Conservation (phyloP, 495 filamentous ascomycete species). For the Neurospora sp. region DNA sequence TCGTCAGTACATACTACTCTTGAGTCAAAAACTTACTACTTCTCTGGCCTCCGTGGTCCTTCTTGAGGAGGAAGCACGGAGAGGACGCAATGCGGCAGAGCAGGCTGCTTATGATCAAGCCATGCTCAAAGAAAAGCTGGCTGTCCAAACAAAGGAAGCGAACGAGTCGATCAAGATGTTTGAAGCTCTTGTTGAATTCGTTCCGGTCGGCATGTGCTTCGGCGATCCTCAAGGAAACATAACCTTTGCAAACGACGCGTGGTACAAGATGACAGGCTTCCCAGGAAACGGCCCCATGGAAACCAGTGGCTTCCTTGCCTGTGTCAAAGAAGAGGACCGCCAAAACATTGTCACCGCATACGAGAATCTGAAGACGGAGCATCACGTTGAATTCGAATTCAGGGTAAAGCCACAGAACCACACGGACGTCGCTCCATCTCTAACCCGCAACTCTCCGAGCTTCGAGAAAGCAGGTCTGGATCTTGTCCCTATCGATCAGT, state of each 20-base stretch:
- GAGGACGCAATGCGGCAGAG: conserved; percentile 47
- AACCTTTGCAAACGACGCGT: conserved; percentile 57
- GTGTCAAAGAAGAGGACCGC: conserved; percentile 32
- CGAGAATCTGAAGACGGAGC: conserved; percentile 23
- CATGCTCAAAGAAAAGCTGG: conserved; percentile 51
- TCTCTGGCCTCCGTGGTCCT: conserved; percentile 54
- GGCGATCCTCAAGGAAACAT: conserved; percentile 48
- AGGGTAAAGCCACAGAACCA: conserved; percentile 21
- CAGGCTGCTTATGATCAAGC: conserved; percentile 50
- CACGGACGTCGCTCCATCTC: conserved; percentile 12
- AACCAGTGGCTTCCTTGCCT: conserved; percentile 24
- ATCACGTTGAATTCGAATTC: conserved; percentile 31
- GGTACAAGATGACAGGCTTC: conserved; percentile 34
- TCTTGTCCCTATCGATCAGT: conserved; percentile 18
- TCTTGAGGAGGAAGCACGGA: conserved; percentile 54
- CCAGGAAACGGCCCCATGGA: conserved; percentile 16
- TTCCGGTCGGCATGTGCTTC: conserved; percentile 59
- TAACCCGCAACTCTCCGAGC: conserved; percentile 29
- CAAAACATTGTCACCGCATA: conserved; percentile 21
- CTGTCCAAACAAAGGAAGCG: conserved; percentile 48
- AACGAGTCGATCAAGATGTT: conserved; percentile 55
- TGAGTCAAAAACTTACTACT: conserved; percentile 51
- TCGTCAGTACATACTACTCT: conserved; percentile 48
- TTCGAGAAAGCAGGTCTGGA: conserved; percentile 32
- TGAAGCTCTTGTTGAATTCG: conserved; percentile 56